Percentiles rank a stretch among this genome's conserved stretches.
Conservation (phyloP, 345 rosid genomes). For the Aurinia saxatilis region DNA sequence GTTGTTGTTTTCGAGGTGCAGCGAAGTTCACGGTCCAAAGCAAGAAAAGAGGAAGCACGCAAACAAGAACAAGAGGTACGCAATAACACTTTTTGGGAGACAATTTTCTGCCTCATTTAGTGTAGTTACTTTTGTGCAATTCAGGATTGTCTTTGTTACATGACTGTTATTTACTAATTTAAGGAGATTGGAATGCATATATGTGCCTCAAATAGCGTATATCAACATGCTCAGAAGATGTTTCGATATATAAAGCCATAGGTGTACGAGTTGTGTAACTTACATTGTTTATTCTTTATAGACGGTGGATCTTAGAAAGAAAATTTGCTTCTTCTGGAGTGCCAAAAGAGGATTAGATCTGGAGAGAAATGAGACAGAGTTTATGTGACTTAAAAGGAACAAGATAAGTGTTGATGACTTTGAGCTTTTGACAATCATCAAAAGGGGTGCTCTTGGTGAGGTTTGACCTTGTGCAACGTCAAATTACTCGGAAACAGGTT, state of each 20-base stretch:
- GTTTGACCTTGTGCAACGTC: no score
- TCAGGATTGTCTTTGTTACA: neutral
- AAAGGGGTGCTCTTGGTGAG: slow-evolving; percentile 88
- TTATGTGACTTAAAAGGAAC: slow-evolving; percentile 91
- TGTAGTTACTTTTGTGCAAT: neutral
- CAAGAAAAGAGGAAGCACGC: slow-evolving; percentile 72
- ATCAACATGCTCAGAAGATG: neutral
- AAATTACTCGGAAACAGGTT: no score
- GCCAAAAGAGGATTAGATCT: slow-evolving; percentile 85
- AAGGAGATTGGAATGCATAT: neutral
- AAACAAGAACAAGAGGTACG: slow-evolving; percentile 66
- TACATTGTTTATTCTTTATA: slow-evolving; percentile 33
- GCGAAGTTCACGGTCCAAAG: slow-evolving; percentile 83
- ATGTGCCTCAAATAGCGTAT: neutral
- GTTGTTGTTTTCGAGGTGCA: slow-evolving; percentile 82
- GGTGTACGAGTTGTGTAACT: neutral
- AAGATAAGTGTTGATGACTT: slow-evolving; percentile 88
- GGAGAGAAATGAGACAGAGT: slow-evolving; percentile 92
- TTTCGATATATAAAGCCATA: no score
- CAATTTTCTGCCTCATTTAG: neutral
- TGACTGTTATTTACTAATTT: neutral
- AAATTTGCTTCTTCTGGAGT: slow-evolving; percentile 82
- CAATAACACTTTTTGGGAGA: no score
- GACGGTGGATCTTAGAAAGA: slow-evolving; percentile 93
- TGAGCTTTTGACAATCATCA: slow-evolving; percentile 83